Conservation (phyloP, 2,329 filamentous ascomycete species). For the Boeremia lycopersici region DNA sequence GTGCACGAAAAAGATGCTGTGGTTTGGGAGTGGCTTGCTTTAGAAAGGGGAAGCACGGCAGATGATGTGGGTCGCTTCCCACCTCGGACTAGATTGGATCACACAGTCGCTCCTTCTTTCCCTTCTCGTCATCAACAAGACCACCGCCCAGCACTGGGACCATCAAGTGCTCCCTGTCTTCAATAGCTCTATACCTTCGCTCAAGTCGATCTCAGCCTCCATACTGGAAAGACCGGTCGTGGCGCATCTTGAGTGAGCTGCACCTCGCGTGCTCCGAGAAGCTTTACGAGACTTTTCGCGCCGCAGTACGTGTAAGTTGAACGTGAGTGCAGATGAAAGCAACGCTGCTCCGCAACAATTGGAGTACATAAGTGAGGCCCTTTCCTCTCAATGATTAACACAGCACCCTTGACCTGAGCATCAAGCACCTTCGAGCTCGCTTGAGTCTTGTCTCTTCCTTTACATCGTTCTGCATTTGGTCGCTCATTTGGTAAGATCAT, state of each 20-base stretch:
- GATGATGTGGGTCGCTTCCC: too few species aligned
- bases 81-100: too few species aligned
- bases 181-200: not conserved
- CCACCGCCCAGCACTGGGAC: not conserved
- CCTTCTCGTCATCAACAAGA: too few species aligned
- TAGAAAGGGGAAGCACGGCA: too few species aligned
- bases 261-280: not conserved
- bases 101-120: too few species aligned
- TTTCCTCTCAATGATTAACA: too few species aligned
- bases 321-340: not conserved
- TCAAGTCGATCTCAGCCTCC: not conserved
- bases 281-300: not conserved
- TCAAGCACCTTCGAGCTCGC: not conserved
- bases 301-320: not conserved
- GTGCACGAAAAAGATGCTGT: too few species aligned
- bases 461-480: not conserved
- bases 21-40: too few species aligned
- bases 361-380: too few species aligned
- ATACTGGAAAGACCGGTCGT: not conserved
- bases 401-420: too few species aligned
- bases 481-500: not conserved
- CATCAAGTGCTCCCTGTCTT: not conserved
- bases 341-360: too few species aligned
- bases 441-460: slow-evolving; percentile 1
- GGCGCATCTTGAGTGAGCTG: not conserved